phyloP scores from a whole-genome alignment of 352 stramenopile species.

The Phytophthora colocasiae region DNA sequence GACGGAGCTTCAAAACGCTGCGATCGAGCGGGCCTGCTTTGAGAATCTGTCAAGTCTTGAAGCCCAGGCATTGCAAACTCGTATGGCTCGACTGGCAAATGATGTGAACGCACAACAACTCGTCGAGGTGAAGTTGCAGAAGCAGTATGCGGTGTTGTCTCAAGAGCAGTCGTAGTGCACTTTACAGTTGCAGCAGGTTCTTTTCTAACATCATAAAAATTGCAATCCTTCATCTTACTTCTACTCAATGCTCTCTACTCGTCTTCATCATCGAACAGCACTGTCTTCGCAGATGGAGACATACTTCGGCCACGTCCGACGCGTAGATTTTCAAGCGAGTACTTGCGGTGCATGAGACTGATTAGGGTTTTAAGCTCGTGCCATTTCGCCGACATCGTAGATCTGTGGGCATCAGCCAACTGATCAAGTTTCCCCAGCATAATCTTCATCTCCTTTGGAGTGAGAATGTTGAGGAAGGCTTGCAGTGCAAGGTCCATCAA shows the following conservation, averaged over 20 bases:
- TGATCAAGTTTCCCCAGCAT: slow-evolving; percentile 78
- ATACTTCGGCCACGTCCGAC: slow-evolving; percentile 58
- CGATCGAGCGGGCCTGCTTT: slow-evolving; percentile 78
- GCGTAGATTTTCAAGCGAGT: slow-evolving; percentile 80
- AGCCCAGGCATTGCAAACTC: slow-evolving; percentile 56
- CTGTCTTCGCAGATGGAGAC: slow-evolving; percentile 48
- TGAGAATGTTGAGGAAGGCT: slow-evolving; percentile 79
- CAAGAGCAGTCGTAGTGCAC: slow-evolving; percentile 35
- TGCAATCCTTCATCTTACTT: slow-evolving; percentile 6
- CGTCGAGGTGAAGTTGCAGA: slow-evolving; percentile 81
- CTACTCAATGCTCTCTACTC: slow-evolving; percentile 13
- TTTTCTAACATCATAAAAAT: slow-evolving; percentile 10
- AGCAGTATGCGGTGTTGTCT: slow-evolving; percentile 67
- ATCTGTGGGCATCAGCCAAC: slow-evolving; percentile 76
- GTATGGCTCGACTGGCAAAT: slow-evolving; percentile 70
- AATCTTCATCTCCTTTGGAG: slow-evolving; percentile 70
- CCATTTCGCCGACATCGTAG: slow-evolving; percentile 85
- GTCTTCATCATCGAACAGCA: slow-evolving; percentile 54
- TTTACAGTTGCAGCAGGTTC: background rate
- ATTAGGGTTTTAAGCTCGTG: slow-evolving; percentile 89
- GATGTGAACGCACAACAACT: slow-evolving; percentile 82
- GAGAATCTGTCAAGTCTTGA: slow-evolving; percentile 66
- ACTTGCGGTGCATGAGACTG: slow-evolving; percentile 87
- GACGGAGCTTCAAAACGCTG: slow-evolving; percentile 56
- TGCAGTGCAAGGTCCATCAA: slow-evolving; percentile 86